Percentiles rank a stretch among this genome's conserved stretches.
These are phyloP conservation scores for Taxillus chinensis DNA, from an alignment of 164 flowering plant species.

Conservation along the genomic window DNA sequence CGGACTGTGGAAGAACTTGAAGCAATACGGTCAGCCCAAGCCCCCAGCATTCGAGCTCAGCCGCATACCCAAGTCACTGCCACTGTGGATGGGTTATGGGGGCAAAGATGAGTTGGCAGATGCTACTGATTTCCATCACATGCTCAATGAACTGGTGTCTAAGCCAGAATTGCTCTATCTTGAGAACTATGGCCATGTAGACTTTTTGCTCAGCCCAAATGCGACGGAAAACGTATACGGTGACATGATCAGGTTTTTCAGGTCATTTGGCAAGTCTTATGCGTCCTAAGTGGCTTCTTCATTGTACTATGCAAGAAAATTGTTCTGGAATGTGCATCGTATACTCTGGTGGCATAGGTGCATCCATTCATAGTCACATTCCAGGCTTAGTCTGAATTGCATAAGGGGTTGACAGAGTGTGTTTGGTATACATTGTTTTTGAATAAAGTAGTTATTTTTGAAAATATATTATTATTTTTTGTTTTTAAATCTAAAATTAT, in stretches of 20 bases:
- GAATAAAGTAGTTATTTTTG: too few species aligned
- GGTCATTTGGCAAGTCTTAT: conserved; percentile 37
- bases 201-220: conserved; percentile 51
- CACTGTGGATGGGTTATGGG: conserved; percentile 91
- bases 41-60: conserved; percentile 68
- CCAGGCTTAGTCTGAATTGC: too few species aligned
- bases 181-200: conserved; percentile 76
- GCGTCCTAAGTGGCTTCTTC: conserved; percentile 16
- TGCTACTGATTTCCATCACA: conserved; percentile 52
- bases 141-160: conserved; percentile 46
- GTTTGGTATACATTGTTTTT: too few species aligned
- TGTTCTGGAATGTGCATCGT: too few species aligned
- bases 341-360: too few species aligned
- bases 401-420: too few species aligned
- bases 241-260: conserved; percentile 56
- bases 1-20: conserved; percentile 59
- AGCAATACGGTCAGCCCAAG: conserved; percentile 37
- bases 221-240: conserved; percentile 65
- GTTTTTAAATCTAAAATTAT: too few species aligned
- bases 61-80: conserved; percentile 60
- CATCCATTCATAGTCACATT: too few species aligned
- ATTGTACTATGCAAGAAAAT: not conserved
- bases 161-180: conserved; percentile 67
- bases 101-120: conserved; percentile 81
- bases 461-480: too few species aligned